phyloP scores from a whole-genome alignment of 106 monocot species.

The Agapanthus africanus region DNA sequence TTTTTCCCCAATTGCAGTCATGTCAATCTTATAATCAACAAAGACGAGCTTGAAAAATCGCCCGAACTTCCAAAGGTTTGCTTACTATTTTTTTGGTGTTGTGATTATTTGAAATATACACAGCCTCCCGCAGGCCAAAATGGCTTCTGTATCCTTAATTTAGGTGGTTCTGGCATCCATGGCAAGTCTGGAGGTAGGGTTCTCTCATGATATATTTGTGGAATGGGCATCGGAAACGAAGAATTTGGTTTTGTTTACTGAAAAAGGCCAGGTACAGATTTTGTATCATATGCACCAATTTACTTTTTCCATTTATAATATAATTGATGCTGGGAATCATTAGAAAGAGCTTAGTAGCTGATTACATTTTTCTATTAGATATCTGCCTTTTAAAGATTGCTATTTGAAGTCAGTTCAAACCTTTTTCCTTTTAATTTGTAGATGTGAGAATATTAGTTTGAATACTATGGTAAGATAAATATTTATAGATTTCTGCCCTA shows the following conservation, averaged over 20 bases:
- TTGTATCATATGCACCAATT: neutral
- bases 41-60: conserved; percentile 73
- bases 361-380: neutral
- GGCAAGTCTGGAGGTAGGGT: conserved; percentile 93
- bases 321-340: neutral
- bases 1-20: conserved; percentile 41
- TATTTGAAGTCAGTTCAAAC: neutral
- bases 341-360: conserved; percentile 7
- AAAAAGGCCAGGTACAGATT: conserved; percentile 82
- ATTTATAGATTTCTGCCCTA: neutral
- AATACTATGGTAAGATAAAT: neutral
- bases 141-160: conserved; percentile 16
- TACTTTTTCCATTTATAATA: neutral
- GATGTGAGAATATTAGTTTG: neutral
- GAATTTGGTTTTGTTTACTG: conserved; percentile 85
- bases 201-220: conserved; percentile 97
- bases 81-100: conserved; percentile 11
- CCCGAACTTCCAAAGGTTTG: conserved; percentile 83
- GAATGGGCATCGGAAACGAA: conserved; percentile 87
- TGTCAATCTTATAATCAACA: conserved; percentile 80
- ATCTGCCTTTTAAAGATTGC: neutral
- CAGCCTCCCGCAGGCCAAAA: conserved; percentile 11
- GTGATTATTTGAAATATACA: neutral
- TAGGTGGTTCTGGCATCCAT: conserved; percentile 98
- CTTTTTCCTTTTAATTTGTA: neutral